Base-by-base conservation (phyloP, 2,329 filamentous ascomycete species). In the Colletotrichum lentis region DNA sequence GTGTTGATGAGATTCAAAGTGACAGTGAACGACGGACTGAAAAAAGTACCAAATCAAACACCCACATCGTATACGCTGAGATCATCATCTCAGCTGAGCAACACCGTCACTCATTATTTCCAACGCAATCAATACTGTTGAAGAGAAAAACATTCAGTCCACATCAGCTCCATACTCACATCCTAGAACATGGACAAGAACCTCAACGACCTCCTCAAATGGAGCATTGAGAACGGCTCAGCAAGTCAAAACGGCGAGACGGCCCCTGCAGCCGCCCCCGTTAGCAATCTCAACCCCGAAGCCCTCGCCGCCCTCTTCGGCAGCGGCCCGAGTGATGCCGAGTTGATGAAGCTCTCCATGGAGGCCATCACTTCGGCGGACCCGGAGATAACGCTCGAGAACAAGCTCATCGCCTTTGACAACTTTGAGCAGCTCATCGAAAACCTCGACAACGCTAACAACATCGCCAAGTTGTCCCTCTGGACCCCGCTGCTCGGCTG, bases 381-480 rank as follows among this genome's bases (percentile, higher is more conserved):
- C 73, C 81, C 88, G 10, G 85, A 90, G 64, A 82, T 91, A 64
- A 86, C 87, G 4, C 84, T 95, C 57, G 90, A 93, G 50, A 88
- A 93, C 80, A 93, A 92, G 78, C 80, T 96, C 62, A 87, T 90
- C 66, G 94, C 94, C 44, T 96, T 97, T 80, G 94, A 97, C 85
- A 97, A 97, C 81, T 91, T 97, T 71, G 94, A 97, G 82, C 93
- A 97, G 79, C 84, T 97, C 67, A 91, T 97, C 74, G 94, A 97
- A 83, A 89, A 88, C 71, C 88, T 98, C 73, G 96, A 99, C 84
- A 99, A 99, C 78, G 95, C 96, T 67, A 99, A 98, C 83, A 96
- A 97, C 80, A 87, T 99, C 73, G 89, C 89, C 72, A 86, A 86
- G 35, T 82, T 97, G 22, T 86, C 86, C 7, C 84, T 98, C 39